phyloP scores from a whole-genome alignment of 192 early-diverging fungal species.

The Podila minutissima region DNA sequence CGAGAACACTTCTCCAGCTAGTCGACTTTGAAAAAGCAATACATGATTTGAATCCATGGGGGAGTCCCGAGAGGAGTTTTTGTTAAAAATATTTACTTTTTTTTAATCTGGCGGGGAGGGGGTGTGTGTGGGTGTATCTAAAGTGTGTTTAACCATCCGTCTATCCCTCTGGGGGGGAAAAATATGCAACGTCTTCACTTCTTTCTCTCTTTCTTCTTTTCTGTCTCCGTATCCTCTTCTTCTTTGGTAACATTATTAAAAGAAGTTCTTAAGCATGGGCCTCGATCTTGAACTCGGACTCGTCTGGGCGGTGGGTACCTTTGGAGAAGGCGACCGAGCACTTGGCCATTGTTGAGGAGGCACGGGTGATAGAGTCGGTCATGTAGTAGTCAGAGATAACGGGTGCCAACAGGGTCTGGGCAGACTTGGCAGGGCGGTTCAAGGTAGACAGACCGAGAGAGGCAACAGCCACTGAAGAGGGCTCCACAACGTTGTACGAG shows the following conservation, averaged over 20 bases:
- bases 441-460: conserved; percentile 72
- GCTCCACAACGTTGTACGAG: conserved; percentile 72
- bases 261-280: conserved; percentile 28
- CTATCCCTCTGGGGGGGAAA: background rate
- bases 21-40: background rate
- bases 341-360: conserved; percentile 97
- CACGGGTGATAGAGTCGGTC: conserved; percentile 92
- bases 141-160: too few relatives aligned
- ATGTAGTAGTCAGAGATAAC: conserved; percentile 93
- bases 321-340: conserved; percentile 71
- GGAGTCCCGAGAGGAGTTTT: background rate
- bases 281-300: conserved; percentile 52
- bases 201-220: background rate
- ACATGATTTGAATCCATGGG: background rate
- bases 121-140: too few relatives aligned
- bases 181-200: background rate
- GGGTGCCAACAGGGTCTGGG: conserved; percentile 60
- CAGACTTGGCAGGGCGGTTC: conserved; percentile 43
- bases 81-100: background rate
- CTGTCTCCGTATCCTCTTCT: background rate
- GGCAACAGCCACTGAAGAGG: conserved; percentile 60
- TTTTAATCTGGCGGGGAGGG: too few relatives aligned
- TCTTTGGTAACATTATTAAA: conserved; percentile 1
- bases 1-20: conserved; percentile 7
- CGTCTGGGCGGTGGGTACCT: conserved; percentile 35